Conservation (phyloP, 495 filamentous ascomycete genomes). For the Aspergillus sclerotiicarbonarius region DNA sequence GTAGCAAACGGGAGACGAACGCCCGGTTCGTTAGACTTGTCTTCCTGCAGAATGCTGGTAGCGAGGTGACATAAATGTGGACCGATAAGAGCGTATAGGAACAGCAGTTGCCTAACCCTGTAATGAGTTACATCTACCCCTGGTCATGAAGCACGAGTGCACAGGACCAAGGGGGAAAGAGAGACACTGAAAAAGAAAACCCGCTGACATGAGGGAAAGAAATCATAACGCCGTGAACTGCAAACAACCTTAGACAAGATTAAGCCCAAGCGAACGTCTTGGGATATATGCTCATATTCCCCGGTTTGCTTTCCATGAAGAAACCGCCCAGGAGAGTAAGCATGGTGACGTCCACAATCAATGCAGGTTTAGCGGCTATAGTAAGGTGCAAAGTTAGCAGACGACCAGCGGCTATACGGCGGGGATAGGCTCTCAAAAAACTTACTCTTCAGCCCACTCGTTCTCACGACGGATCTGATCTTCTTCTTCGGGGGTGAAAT, state of each 20-base stretch:
- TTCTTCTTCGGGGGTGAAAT: conserved; percentile 74
- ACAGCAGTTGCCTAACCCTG: too few species aligned
- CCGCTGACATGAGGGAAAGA: conserved; percentile 9
- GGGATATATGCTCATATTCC: not conserved
- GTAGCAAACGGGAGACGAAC: too few species aligned
- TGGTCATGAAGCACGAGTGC: not conserved
- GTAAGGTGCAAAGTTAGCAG: conserved; percentile 19
- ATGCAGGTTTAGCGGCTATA: conserved; percentile 36
- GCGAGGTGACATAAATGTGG: too few species aligned
- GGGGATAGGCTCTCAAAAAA: conserved; percentile 3
- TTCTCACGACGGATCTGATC: conserved; percentile 71
- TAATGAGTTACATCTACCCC: conserved; percentile 2
- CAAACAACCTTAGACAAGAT: conserved; percentile 7
- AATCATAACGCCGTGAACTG: conserved; percentile 21
- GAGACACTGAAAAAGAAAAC: conserved; percentile 5
- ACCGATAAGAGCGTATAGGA: too few species aligned
- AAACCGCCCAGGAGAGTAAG: conserved; percentile 11
- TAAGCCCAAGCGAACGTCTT: conserved; percentile 4
- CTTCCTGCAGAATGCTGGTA: too few species aligned
- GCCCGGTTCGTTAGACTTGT: too few species aligned
- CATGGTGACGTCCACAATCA: conserved; percentile 2
- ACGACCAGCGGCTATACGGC: not conserved
- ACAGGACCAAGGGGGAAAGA: not conserved
- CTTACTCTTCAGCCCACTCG: conserved; percentile 71
- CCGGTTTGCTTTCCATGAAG: not conserved